Evolutionary conservation across 805 yeast genomes (phyloP).

Genomic region (Saccharomyces eubayanus): DNA sequence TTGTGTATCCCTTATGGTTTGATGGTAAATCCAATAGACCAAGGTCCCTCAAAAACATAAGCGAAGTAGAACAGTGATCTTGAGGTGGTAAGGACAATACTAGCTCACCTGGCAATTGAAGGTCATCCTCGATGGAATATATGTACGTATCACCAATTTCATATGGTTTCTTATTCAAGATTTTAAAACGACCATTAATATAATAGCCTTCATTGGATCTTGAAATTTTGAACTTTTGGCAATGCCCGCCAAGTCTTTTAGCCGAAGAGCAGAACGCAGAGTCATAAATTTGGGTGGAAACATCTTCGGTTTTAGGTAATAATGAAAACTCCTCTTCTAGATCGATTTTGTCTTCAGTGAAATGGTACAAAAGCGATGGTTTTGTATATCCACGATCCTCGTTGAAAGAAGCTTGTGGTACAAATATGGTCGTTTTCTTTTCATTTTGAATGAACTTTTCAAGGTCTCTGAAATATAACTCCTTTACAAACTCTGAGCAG

Average conservation of each 20-base stretch:
- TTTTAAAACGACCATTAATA: conserved; percentile 50
- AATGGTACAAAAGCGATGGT: conserved; percentile 51
- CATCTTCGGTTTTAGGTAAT: not conserved
- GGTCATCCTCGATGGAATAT: conserved; percentile 51
- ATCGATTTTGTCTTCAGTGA: conserved; percentile 28
- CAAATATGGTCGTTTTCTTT: conserved; percentile 50
- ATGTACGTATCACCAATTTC: conserved; percentile 58
- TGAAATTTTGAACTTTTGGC: conserved; percentile 49
- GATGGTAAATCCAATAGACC: conserved; percentile 44
- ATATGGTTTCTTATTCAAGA: conserved; percentile 37
- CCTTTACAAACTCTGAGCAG: conserved; percentile 59
- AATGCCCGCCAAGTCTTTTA: conserved; percentile 47
- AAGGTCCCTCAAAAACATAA: conserved; percentile 47
- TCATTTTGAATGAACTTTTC: conserved; percentile 44
- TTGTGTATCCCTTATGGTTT: conserved; percentile 59
- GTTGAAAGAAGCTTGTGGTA: conserved; percentile 35
- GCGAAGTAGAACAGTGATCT: conserved; percentile 55
- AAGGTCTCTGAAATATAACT: conserved; percentile 53
- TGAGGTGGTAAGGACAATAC: conserved; percentile 58
- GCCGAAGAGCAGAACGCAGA: conserved; percentile 49
- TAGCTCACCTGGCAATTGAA: conserved; percentile 56
- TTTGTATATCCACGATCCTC: conserved; percentile 31
- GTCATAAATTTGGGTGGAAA: conserved; percentile 32
- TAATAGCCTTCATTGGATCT: conserved; percentile 23
- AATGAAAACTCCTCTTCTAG: conserved; percentile 15